Evolutionary conservation across 495 filamentous ascomycete species (phyloP).

Genomic region (Aspergillus nanangensis): DNA sequence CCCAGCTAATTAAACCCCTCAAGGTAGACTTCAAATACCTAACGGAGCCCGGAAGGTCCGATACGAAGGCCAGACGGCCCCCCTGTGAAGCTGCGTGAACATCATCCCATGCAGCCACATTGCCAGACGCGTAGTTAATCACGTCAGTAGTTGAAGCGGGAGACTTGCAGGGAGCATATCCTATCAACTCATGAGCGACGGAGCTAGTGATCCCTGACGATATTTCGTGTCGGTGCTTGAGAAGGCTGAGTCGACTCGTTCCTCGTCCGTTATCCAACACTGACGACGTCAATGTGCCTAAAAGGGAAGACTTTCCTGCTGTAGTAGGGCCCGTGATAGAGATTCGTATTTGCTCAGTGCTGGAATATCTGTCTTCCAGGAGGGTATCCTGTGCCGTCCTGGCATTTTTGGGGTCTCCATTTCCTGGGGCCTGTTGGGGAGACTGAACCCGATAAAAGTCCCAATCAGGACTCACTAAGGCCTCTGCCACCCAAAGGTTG

Average conservation of each 20-base stretch:
- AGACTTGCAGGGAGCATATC: constrained; percentile 50
- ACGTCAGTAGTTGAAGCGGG: constrained; percentile 43
- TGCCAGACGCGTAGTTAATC: constrained; percentile 80
- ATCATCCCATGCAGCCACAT: constrained; percentile 91
- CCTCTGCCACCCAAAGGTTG: constrained; percentile 85
- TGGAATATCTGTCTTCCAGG: constrained; percentile 23
- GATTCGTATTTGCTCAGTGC: constrained; percentile 77
- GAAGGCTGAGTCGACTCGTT: constrained; percentile 75
- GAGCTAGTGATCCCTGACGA: constrained; percentile 89
- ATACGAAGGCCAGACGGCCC: constrained; percentile 78
- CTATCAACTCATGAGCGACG: constrained; percentile 86
- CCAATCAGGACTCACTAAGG: constrained; percentile 63
- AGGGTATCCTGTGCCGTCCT: not conserved
- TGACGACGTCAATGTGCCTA: constrained; percentile 84
- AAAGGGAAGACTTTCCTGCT: constrained; percentile 88
- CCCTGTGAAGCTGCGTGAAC: constrained; percentile 72
- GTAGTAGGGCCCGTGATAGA: constrained; percentile 86
- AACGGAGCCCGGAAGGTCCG: constrained; percentile 87
- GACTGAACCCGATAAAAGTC: constrained; percentile 29
- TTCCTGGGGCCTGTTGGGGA: not conserved
- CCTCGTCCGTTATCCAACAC: constrained; percentile 89
- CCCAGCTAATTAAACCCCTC: constrained; percentile 88
- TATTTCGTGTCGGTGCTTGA: constrained; percentile 95
- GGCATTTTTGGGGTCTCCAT: not conserved
- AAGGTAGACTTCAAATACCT: constrained; percentile 84